A percentile compares a stretch with the other conserved stretches of the same genome.
Evolutionary conservation across 805 yeast genomes (phyloP).

Genomic region (Sugiyamaella boreocaroliniensis): DNA sequence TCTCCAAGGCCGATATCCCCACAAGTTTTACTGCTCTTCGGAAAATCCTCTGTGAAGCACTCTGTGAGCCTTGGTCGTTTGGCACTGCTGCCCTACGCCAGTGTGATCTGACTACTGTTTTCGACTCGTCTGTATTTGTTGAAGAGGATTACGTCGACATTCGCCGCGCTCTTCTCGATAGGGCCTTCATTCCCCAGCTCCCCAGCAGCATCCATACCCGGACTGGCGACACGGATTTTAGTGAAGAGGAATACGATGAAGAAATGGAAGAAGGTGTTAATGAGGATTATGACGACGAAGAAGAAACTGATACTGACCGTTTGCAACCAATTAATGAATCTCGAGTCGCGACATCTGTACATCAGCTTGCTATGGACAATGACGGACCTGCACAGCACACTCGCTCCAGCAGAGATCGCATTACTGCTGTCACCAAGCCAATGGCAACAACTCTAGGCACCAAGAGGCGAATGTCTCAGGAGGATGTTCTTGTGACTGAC

Average conservation of each 20-base stretch:
- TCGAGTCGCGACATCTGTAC: not conserved
- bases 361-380: not conserved
- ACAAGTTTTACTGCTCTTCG: conserved; percentile 44
- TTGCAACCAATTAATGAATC: not conserved
- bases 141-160: conserved; percentile 1
- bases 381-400: not conserved
- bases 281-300: conserved; percentile 2
- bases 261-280: conserved; percentile 6
- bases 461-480: not conserved
- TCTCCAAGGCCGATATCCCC: conserved; percentile 48
- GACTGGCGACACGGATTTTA: not conserved
- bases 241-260: conserved; percentile 1
- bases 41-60: conserved; percentile 48
- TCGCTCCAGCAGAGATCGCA: too few species aligned
- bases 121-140: not conserved
- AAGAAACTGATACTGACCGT: not conserved
- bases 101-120: not conserved
- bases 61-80: conserved; percentile 54
- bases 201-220: not conserved
- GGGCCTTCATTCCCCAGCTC: conserved; percentile 16
- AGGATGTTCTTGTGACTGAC: not conserved
- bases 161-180: conserved; percentile 9
- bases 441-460: not conserved
- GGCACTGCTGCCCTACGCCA: conserved; percentile 36
- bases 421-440: not conserved